Evolutionary conservation across 768 basidiomycete genomes (phyloP), one percentile per base, ranked within the genome.

Genomic region (Cyclocybe aegerita): DNA sequence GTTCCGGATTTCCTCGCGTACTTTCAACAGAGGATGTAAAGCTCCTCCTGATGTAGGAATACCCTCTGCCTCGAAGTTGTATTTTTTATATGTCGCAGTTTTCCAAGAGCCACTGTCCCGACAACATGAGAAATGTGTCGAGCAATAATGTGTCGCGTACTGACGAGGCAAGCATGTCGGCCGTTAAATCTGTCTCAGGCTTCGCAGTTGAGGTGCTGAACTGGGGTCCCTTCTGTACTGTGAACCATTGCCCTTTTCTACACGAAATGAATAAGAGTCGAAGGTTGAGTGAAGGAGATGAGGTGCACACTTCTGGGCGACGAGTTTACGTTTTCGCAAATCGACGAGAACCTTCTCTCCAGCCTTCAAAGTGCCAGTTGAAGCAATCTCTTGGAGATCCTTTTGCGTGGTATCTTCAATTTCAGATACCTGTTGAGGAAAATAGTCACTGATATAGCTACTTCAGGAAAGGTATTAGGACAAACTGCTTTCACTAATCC

Each of bases 41-140:
- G 95, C 93, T 36, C 97, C 97, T 30, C 94, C 93, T 35, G 82
- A 81, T 3, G 94, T 86, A 7, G 88, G 90, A 29, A 86, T 82
- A 46, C 97, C 97, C 55, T 94, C 94, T 0, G 97, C 95, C 59
- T 96, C 94, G 60, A 98, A 98, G 71, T 99, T 99, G 73, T 98
- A 99, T 68, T 95, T 94, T 67, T 99, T 99, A 81, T 91, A 99
- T 7, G 78, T 80, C 1, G 96, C 81, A 0, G 84, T 86, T 70
- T 97, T 95, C 97, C 97, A 98, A 12, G 90, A 74, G 6, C 95
- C 97, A 35, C 96, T 98, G 60, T 4, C 42, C 40, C 14, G 11
- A 49, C 55, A 53, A 39, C 48, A 52, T 49, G 33, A 30, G 38
- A 34, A 15, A 38, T 14, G 40, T 4, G 33, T 43, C 49, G 39